Evolutionary conservation across 257 asterid species (phyloP), one percentile per base, ranked within the genome.

Genomic region (Prunella vulgaris): DNA sequence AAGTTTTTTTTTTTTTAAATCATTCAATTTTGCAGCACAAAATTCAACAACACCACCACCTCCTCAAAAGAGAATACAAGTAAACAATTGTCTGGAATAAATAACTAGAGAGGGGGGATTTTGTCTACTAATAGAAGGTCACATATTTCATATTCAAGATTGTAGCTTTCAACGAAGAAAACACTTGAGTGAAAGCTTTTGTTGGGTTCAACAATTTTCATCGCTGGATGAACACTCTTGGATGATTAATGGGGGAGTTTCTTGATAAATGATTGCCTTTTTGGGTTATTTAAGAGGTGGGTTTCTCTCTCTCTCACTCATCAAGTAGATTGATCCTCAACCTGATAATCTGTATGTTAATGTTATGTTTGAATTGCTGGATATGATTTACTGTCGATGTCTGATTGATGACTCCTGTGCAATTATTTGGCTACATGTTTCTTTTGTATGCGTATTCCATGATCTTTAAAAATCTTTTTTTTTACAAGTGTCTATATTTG

Each of bases 191-290:
- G 65, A 77, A 69, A 32, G 53, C 44, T 71, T 64, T 82, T 82
- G 80, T 69, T 59, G 71, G 63, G 63, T 79, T 78, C 88, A 67
- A 85, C 82, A 71, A 35, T 68, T 69, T 42, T 77, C 67, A 75
- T 53, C 64, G 77, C 76, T 37, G 70, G 49, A 62, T 70, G 68
- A 25, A n/a, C n/a, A n/a, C n/a, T n/a, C 33, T 28, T 28, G 33
- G 9, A 4, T 35, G 6, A 62, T n/a, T 22, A 57, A 25, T 51
- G 57, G 66, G 63, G 64, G 73, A 15, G 44, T 38, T 38, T 37
- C 51, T 71, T 12, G 21, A 18, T 58, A 60, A 10, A 62, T 56
- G 37, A 22, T 53, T 24, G 2, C 49, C 51, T 56, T 17, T n/a
- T 10, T 1, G 10, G 42, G 5, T 33, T 49, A 48, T n/a, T 79